These are phyloP conservation scores for Aspergillus olivimuriae DNA, from an alignment of 495 filamentous ascomycete species.

Conservation along the genomic window DNA sequence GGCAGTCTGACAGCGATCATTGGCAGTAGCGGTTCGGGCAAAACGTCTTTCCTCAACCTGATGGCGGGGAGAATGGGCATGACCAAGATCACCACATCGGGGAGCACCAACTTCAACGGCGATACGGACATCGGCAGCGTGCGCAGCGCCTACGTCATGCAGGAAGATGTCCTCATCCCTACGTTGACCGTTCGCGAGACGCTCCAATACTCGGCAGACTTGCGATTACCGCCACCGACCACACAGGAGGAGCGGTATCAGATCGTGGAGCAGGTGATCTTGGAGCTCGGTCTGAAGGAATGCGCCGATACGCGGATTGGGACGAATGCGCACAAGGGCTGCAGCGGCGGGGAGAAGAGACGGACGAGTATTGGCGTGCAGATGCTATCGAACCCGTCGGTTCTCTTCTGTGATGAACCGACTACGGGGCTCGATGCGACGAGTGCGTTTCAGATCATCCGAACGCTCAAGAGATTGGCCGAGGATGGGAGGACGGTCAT, in stretches of 20 bases:
- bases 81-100: slow-evolving; percentile 20
- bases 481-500: slow-evolving; percentile 62
- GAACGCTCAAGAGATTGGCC: slow-evolving; percentile 60
- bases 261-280: slow-evolving; percentile 66
- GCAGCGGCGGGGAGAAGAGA: slow-evolving; percentile 71
- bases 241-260: slow-evolving; percentile 48
- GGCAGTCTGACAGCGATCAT: slow-evolving; percentile 68
- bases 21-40: slow-evolving; percentile 66
- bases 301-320: slow-evolving; percentile 62
- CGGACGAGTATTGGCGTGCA: slow-evolving; percentile 69
- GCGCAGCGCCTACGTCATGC: slow-evolving; percentile 67
- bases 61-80: slow-evolving; percentile 58
- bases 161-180: slow-evolving; percentile 65
- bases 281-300: slow-evolving; percentile 67
- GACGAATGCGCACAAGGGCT: slow-evolving; percentile 44
- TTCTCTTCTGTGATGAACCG: slow-evolving; percentile 70
- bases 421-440: slow-evolving; percentile 71
- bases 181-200: slow-evolving; percentile 70
- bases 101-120: slow-evolving; percentile 4
- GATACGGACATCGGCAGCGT: slow-evolving; percentile 48
- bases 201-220: slow-evolving; percentile 60
- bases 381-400: slow-evolving; percentile 65
- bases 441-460: slow-evolving; percentile 65
- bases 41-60: slow-evolving; percentile 64
- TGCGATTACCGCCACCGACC: slow-evolving; percentile 53